phyloP scores from a whole-genome alignment of 73 alveolate genomes.

The Uronychia setigera region DNA sequence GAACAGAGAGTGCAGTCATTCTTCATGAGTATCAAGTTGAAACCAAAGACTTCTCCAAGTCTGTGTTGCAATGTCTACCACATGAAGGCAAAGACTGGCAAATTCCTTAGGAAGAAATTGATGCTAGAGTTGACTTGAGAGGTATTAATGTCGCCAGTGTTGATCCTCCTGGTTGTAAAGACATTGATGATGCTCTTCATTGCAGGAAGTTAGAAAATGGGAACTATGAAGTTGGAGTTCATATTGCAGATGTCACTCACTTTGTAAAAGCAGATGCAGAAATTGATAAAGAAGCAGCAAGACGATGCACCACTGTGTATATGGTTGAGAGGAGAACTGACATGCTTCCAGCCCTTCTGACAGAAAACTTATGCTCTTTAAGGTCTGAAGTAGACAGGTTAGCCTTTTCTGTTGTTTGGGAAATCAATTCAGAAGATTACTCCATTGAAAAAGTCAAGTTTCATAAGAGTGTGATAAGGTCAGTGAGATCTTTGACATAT shows the following conservation, averaged over 20 bases:
- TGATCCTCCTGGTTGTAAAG: conserved; percentile 99
- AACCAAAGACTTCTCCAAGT: conserved; percentile 90
- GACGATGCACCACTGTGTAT: conserved; percentile 98
- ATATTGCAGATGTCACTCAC: conserved; percentile 98
- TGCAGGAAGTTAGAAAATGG: conserved; percentile 89
- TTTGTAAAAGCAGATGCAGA: conserved; percentile 94
- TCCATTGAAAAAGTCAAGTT: conserved; percentile 61
- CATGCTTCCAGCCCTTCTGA: conserved; percentile 97
- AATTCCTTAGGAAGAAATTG: conserved; percentile 90
- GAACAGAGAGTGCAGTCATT: conserved; percentile 93
- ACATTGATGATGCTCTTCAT: conserved; percentile 99
- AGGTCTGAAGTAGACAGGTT: conserved; percentile 91
- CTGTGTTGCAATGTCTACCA: conserved; percentile 93
- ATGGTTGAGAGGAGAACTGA: conserved; percentile 97
- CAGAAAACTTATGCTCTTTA: conserved; percentile 96
- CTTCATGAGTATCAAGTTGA: conserved; percentile 96
- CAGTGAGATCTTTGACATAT: conserved; percentile 58
- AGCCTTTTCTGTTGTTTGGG: conserved; percentile 98
- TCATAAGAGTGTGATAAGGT: conserved; percentile 46
- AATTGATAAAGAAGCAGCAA: conserved; percentile 97
- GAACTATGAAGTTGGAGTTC: conserved; percentile 98
- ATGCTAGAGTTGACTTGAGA: conserved; percentile 93
- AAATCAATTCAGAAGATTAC: conserved; percentile 82
- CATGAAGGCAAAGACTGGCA: conserved; percentile 85
- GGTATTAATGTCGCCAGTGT: conserved; percentile 83